These are phyloP conservation scores for Alternaria alternata DNA, from an alignment of 2,329 filamentous ascomycete genomes.

Conservation along the genomic window DNA sequence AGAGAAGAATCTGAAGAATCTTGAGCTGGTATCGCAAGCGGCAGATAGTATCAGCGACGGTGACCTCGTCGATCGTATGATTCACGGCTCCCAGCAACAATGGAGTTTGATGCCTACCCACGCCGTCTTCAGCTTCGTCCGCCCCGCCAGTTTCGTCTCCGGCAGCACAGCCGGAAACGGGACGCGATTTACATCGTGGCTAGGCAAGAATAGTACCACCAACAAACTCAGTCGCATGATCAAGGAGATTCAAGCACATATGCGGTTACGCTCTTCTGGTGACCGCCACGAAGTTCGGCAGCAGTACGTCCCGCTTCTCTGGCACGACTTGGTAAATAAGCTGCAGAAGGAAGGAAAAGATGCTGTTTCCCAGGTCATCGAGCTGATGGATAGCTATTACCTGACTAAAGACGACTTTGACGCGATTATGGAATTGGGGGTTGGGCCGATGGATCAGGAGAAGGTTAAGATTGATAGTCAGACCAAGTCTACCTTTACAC, in stretches of 20 bases:
- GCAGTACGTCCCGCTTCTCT: conserved; percentile 89
- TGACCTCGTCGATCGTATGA: conserved; percentile 96
- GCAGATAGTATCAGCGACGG: conserved; percentile 97
- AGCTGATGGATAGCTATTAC: conserved; percentile 97
- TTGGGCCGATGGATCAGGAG: conserved; percentile 82
- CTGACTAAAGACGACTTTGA: conserved; percentile 95
- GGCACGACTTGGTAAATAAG: conserved; percentile 78
- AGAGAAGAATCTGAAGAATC: conserved; percentile 78
- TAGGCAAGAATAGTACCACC: conserved; percentile 91
- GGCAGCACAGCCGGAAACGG: conserved; percentile 73
- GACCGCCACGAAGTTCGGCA: conserved; percentile 94
- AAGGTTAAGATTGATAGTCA: conserved; percentile 80
- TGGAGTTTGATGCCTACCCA: conserved; percentile 98
- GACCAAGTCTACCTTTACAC: conserved; percentile 88
- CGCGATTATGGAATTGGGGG: conserved; percentile 86
- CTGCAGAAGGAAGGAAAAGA: conserved; percentile 84
- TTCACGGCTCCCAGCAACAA: conserved; percentile 96
- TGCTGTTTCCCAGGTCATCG: conserved; percentile 80
- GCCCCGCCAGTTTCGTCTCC: conserved; percentile 85
- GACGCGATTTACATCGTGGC: conserved; percentile 86
- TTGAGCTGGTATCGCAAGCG: conserved; percentile 86
- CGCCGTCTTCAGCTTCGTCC: conserved; percentile 92
- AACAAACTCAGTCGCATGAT: conserved; percentile 77
- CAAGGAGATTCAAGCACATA: conserved; percentile 96
- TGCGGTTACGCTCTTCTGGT: conserved; percentile 88